Percentiles rank a stretch among this genome's conserved stretches.
Conservation (phyloP, 2,329 filamentous ascomycete species). For the Beauveria caledonica region DNA sequence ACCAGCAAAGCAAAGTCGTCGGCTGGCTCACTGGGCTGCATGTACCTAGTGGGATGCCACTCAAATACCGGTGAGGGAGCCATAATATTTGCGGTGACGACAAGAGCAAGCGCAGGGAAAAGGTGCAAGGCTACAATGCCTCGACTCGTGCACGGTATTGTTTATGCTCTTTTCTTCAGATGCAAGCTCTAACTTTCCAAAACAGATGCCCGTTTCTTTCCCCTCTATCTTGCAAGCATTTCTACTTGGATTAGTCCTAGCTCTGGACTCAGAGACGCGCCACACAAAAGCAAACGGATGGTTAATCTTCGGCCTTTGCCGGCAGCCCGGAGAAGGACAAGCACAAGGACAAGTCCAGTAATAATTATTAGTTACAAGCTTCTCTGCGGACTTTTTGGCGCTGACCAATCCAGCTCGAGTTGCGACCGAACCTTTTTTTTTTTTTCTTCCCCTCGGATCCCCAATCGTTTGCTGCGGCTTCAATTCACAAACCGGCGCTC, state of each 20-base stretch:
- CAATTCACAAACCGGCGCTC: background rate
- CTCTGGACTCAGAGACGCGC: background rate
- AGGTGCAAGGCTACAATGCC: background rate
- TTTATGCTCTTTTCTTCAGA: background rate
- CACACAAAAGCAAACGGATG: background rate
- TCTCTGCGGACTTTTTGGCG: background rate
- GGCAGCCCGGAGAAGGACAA: background rate
- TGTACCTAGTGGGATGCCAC: constrained; percentile 31
- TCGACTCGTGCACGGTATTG: no score
- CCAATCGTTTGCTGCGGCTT: background rate
- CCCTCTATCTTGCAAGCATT: background rate
- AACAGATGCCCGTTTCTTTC: background rate
- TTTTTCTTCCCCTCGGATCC: background rate
- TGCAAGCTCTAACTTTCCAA: background rate
- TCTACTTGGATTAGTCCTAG: constrained; percentile 6
- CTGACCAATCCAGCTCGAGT: constrained; percentile 11
- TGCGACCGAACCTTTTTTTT: constrained; percentile 2
- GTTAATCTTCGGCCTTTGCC: constrained; percentile 6
- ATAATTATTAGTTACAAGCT: background rate
- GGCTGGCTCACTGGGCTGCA: constrained; percentile 25
- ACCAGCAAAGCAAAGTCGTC: constrained; percentile 38
- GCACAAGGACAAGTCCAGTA: no score
- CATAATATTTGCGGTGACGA: background rate
- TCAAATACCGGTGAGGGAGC: constrained; percentile 21
- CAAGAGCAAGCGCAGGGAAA: background rate